Evolutionary conservation across 1,284 basidiomycete genomes (phyloP), one percentile per base, ranked within the genome.

Genomic region (Papiliotrema flavescens): DNA sequence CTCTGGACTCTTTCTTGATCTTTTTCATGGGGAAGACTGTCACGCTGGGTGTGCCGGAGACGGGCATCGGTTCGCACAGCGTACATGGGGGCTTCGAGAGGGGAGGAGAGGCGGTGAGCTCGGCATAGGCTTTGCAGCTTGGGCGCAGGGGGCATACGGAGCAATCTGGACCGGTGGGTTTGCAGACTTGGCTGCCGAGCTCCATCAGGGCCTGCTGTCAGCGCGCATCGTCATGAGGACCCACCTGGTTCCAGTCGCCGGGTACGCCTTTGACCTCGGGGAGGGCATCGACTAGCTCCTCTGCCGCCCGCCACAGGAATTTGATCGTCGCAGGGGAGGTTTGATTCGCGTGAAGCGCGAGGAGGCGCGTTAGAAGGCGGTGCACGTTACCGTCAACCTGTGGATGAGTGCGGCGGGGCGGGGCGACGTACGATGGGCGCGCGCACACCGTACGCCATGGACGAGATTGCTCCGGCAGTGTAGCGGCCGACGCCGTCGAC

Each of bases 341-440:
- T 20, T 89, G 88, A 8, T 84, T 81, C 0, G 89, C 86, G 70
- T 95, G 83, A 2, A 96, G 75, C 0, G 89, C 90, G 22, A 95
- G 79, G 32, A 95, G 71, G 28, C 93, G 83, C 61, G 88, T 86
- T 24, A 93, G 77, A 15, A 94, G 79, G 51, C 90, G 83, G 68
- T 90, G 85, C 6, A 96, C 88, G 71, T 97, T 97, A 24, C 93
- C 93, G 70, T 97, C 93, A 45, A 96, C 80, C 89, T 91, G 65
- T 17, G 39, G 22, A 17, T 6, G 19, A 44, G 22, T 46, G 24
- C 28, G 57, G 45, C 40, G 23, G 34, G 22, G 24, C 23, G 11
- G 23, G 44, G 13, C 34, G 36, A 80, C 85, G 70, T 71, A 91
- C 90, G 47, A 93, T 89, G 15, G 92, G 88, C 11, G 84, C 87